Evolutionary conservation across 768 basidiomycete genomes (phyloP).

Genomic region (Suillus weaverae): DNA sequence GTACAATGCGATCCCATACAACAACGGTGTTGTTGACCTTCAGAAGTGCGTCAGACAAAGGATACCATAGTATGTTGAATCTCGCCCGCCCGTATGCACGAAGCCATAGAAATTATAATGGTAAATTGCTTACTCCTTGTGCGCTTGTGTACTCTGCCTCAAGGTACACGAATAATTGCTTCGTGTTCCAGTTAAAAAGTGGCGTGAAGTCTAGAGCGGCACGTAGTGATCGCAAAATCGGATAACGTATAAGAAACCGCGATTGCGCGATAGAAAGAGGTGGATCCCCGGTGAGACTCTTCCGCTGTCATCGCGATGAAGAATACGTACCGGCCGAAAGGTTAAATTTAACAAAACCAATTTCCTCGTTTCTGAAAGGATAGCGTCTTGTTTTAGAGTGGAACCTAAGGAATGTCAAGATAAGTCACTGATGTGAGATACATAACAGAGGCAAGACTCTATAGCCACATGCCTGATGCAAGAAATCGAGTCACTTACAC

Average conservation of each 20-base stretch:
- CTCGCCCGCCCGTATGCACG: neutral
- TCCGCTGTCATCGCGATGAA: conserved; percentile 26
- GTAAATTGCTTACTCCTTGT: conserved; percentile 57
- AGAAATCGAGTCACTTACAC: conserved; percentile 53
- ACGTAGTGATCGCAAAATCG: neutral
- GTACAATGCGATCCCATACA: conserved; percentile 90
- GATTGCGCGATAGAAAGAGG: conserved; percentile 5
- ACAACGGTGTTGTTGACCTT: conserved; percentile 78
- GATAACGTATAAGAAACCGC: conserved; percentile 4
- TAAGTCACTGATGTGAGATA: conserved; percentile 16
- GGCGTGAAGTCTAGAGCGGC: conserved; percentile 65
- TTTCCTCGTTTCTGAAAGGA: conserved; percentile 64
- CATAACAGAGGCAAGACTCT: conserved; percentile 11
- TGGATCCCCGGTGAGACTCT: conserved; percentile 24
- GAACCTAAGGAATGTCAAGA: conserved; percentile 34
- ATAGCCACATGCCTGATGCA: conserved; percentile 7
- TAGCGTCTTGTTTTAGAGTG: conserved; percentile 54
- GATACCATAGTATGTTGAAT: neutral
- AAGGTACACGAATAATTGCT: conserved; percentile 87
- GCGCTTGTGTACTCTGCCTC: conserved; percentile 79
- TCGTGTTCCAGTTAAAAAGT: conserved; percentile 96
- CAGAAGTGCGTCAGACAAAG: conserved; percentile 13
- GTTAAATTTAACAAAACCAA: conserved; percentile 81
- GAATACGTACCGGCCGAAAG: conserved; percentile 65
- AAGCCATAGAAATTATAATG: conserved; percentile 4